Percentiles rank a stretch among this genome's conserved stretches.
Conservation (phyloP, 176 grass and related monocot genomes). For the Ensete glaucum region DNA sequence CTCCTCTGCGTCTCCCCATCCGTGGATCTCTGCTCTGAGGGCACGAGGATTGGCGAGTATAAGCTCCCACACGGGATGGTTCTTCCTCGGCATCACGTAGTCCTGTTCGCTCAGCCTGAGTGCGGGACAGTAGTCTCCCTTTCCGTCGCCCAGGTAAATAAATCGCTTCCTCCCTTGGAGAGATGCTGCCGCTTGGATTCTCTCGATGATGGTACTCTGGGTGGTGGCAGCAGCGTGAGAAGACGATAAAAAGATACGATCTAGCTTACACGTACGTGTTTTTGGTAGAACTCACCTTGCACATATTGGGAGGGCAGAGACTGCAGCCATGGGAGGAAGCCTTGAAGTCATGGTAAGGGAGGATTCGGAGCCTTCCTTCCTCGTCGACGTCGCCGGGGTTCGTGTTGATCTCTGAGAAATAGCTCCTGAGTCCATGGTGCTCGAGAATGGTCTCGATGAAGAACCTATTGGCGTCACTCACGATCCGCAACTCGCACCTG, state of each 20-base stretch:
- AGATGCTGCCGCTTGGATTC: constrained; percentile 21
- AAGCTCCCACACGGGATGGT: constrained; percentile 68
- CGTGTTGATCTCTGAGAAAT: constrained; percentile 58
- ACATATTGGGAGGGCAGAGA: constrained; percentile 92
- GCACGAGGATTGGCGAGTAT: constrained; percentile 20
- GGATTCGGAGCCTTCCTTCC: constrained; percentile 52
- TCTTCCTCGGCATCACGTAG: constrained; percentile 64
- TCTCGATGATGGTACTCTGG: constrained; percentile 59
- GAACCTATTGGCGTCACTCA: constrained; percentile 87
- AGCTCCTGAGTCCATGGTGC: constrained; percentile 59
- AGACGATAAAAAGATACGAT: not conserved
- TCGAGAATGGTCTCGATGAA: constrained; percentile 59
- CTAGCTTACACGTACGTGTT: not conserved
- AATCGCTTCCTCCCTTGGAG: constrained; percentile 24
- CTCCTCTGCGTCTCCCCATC: constrained; percentile 43
- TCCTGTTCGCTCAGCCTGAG: constrained; percentile 42
- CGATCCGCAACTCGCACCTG: constrained; percentile 62
- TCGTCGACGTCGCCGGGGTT: constrained; percentile 53
- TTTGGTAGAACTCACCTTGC: constrained; percentile 41
- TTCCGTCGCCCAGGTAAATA: constrained; percentile 73
- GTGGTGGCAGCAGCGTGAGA: not conserved
- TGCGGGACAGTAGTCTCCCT: constrained; percentile 75
- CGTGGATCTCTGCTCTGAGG: constrained; percentile 34
- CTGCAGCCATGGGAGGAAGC: constrained; percentile 41
- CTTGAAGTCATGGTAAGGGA: constrained; percentile 46